Conservation (phyloP, 805 yeast species). For the Metschnikowia proteae region DNA sequence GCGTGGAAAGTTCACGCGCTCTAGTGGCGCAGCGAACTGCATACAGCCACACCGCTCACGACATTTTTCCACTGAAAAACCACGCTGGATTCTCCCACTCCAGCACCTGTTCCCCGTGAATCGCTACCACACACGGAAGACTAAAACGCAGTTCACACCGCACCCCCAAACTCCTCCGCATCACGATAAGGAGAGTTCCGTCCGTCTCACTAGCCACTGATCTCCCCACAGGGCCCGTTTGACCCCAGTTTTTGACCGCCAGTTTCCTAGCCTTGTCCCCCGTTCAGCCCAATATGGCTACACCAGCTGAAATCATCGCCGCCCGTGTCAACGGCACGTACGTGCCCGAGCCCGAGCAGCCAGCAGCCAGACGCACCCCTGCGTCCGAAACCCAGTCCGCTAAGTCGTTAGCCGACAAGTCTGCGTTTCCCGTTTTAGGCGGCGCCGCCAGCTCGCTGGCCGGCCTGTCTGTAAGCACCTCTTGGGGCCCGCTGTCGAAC, state of each 20-base stretch:
- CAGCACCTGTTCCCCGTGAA: not conserved
- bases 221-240: not conserved
- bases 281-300: constrained; percentile 28
- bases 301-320: constrained; percentile 48
- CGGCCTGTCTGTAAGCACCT: constrained; percentile 25
- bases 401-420: constrained; percentile 47
- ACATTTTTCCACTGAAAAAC: not conserved
- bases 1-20: not conserved
- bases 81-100: not conserved
- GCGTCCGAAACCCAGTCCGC: constrained; percentile 19
- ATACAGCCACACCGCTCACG: not conserved
- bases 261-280: not conserved
- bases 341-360: constrained; percentile 11
- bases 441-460: constrained; percentile 26
- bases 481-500: constrained; percentile 40
- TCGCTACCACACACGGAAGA: not conserved
- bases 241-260: constrained; percentile 4
- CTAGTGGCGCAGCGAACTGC: not conserved
- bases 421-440: constrained; percentile 67
- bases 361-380: constrained; percentile 2
- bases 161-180: not conserved
- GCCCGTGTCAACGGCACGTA: constrained; percentile 37
- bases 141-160: not conserved
- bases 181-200: not conserved
- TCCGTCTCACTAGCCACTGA: not conserved